Conservation (phyloP, 176 grass and related monocot species). For the sorghum (Sorghum bicolor) region Sorghum_bicolor_NCBIv3 NC_012873.2:55636501-55637000, state of each 20-base stretch:
- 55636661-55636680: neutral
- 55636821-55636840: constrained; percentile 94
- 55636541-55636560: constrained; percentile 43
- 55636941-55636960: neutral
- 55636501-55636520: constrained; percentile 1
- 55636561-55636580: constrained; percentile 84
- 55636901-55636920: neutral
- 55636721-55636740: neutral
- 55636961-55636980: neutral
- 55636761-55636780: neutral
- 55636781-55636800: neutral
- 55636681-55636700: neutral
- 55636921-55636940: neutral
- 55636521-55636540: constrained; percentile 19
- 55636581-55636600: constrained; percentile 79
- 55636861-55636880: constrained; percentile 94
- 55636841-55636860: constrained; percentile 90
- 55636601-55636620: constrained; percentile 90
- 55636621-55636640: constrained; percentile 54
- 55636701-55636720: neutral
- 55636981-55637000: neutral
- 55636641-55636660: constrained; percentile 11
- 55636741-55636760: neutral
- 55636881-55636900: neutral
- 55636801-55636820: constrained; percentile 65